These are phyloP conservation scores for Colletotrichum gigasporum DNA, from an alignment of 2,329 filamentous ascomycete genomes.

Conservation along the genomic window DNA sequence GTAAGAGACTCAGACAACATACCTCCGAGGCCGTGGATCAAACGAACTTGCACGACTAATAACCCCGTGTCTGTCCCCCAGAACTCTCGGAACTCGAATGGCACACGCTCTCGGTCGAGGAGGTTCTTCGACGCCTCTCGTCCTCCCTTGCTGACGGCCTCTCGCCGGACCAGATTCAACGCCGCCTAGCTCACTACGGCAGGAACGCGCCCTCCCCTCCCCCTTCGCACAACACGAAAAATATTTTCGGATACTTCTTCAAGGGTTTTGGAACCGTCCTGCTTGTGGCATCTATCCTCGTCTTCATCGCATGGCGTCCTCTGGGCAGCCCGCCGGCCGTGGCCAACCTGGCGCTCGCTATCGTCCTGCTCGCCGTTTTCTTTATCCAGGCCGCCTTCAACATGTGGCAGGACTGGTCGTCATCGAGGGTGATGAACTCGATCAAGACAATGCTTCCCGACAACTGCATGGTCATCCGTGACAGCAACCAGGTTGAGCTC, in stretches of 20 bases:
- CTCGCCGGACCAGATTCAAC: constrained; percentile 64
- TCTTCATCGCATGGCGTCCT: constrained; percentile 81
- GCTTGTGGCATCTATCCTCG: constrained; percentile 73
- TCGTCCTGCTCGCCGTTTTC: constrained; percentile 77
- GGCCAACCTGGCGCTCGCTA: constrained; percentile 78
- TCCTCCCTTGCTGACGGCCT: constrained; percentile 68
- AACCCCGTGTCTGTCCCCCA: constrained; percentile 38
- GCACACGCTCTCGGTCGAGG: constrained; percentile 68
- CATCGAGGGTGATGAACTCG: constrained; percentile 79
- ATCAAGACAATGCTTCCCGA: constrained; percentile 86
- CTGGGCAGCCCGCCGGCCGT: constrained; percentile 74
- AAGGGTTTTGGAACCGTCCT: constrained; percentile 80
- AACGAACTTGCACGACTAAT: neutral
- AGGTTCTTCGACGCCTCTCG: constrained; percentile 68
- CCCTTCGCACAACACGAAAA: constrained; percentile 66
- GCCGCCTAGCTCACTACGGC: constrained; percentile 68
- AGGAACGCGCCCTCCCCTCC: constrained; percentile 74
- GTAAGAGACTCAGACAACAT: neutral
- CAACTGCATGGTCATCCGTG: constrained; percentile 71
- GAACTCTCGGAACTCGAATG: constrained; percentile 73
- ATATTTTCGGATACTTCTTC: constrained; percentile 76
- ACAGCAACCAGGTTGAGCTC: constrained; percentile 60
- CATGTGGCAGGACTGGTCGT: constrained; percentile 79
- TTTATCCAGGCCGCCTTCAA: constrained; percentile 76
- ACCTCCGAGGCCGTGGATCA: too few relatives aligned